These are phyloP conservation scores for Suillus plorans DNA, from an alignment of 768 basidiomycete species.

Conservation along the genomic window DNA sequence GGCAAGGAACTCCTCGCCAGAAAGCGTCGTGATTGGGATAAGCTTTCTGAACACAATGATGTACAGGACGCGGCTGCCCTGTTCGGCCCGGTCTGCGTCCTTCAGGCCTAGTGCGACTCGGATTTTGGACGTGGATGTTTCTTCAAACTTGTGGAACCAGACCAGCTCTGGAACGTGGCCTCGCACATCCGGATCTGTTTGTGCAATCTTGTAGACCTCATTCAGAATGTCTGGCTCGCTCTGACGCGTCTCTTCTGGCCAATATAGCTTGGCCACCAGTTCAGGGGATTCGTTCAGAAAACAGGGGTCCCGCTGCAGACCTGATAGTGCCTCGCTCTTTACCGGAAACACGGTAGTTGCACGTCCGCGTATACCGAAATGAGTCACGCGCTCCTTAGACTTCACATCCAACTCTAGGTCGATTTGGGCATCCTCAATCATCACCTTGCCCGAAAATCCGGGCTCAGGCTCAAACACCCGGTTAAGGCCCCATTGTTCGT, in stretches of 20 bases:
- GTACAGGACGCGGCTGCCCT: conserved; percentile 8
- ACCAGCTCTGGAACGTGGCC: background rate
- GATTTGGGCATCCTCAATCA: background rate
- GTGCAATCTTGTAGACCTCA: background rate
- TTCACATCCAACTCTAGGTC: background rate
- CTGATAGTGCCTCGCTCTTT: background rate
- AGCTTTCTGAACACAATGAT: conserved; percentile 7
- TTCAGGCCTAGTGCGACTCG: background rate
- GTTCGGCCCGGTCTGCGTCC: background rate
- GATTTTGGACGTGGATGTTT: background rate
- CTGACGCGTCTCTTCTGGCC: background rate
- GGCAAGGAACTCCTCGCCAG: background rate
- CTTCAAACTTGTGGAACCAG: background rate
- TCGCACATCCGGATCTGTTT: no score
- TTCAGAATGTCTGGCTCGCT: background rate
- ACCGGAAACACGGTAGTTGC: conserved; percentile 11
- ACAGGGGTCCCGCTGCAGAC: background rate
- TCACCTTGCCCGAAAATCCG: background rate
- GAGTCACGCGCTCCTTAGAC: background rate
- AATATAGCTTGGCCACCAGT: background rate
- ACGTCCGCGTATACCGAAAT: conserved; percentile 8
- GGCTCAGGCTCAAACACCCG: background rate
- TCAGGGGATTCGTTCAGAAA: background rate
- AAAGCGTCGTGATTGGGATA: background rate
- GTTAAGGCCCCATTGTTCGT: conserved; percentile 15